Evolutionary conservation across 257 asterid genomes (phyloP), one percentile per base, ranked within the genome.

Genomic region (Gynochthodes officinalis): DNA sequence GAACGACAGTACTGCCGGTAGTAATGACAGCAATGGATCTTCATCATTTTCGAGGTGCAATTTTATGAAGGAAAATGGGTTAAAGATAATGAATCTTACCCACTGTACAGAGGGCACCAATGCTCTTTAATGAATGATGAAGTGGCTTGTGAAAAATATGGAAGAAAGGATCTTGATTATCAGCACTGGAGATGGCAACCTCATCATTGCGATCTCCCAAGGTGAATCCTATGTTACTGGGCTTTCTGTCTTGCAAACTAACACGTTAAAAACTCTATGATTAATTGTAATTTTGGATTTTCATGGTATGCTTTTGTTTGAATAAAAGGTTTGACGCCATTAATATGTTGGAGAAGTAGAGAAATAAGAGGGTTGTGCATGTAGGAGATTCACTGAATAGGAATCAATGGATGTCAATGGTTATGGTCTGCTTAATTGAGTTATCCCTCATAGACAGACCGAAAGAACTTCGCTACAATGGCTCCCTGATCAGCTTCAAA

Each of bases 371-470:
- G 81, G 57, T 90, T 23, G 77, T 87, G 10, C 87, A 62, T 60
- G 88, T 84, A 8, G 97, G 97, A 11, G 97, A 90, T 80, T 90
- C 97, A 0, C 52, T 90, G 49, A 82, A 71, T 61, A 78, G 88
- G 68, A 86, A 86, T 42, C 97, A 88, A 74, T 88, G 90, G 89
- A 78, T 64, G 37, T 88, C 96, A 4, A 79, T 90, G 84, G n/a
- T n/a, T n/a, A n/a, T n/a, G n/a, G 86, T 85, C 32, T 90, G 96
- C 76, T 64, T 90, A 43, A 68, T 88, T 2, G 90, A 89, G 57
- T 78, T 90, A 25, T 63, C 74, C 33, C 75, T 83, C 39, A 78
- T 81, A 12, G 74, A 81, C 25, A 75, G 80, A 7, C 70, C 40
- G 3, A 82, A 77, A 77, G 53, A 73, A 12, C 71, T 84, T 46